A percentile compares a stretch with the other conserved stretches of the same genome.
phyloP scores from a whole-genome alignment of 2,329 filamentous ascomycete genomes.

The Fusarium buharicum region DNA sequence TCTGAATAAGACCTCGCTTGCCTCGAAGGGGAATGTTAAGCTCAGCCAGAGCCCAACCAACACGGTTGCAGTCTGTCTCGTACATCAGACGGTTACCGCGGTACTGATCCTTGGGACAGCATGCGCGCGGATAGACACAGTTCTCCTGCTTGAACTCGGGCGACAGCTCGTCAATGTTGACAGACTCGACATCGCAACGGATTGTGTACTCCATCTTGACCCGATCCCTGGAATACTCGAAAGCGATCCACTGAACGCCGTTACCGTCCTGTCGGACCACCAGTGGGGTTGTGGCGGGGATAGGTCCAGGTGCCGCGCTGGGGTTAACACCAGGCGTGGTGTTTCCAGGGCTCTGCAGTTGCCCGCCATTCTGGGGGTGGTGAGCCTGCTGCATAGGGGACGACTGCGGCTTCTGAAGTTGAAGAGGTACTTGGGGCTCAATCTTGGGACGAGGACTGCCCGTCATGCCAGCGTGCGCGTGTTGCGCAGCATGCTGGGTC shows the following conservation, averaged over 20 bases:
- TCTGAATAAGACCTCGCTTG: constrained; percentile 94
- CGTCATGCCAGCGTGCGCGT: constrained; percentile 65
- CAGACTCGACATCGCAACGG: constrained; percentile 95
- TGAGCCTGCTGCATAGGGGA: constrained; percentile 56
- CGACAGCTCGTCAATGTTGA: constrained; percentile 86
- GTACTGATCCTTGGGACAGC: constrained; percentile 95
- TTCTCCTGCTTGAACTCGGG: constrained; percentile 97
- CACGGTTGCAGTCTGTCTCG: constrained; percentile 98
- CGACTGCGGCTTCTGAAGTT: constrained; percentile 66
- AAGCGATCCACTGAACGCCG: constrained; percentile 98
- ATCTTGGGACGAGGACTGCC: constrained; percentile 72
- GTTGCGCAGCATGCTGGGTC: constrained; percentile 67
- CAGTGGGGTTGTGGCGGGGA: constrained; percentile 93
- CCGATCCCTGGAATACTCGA: constrained; percentile 95
- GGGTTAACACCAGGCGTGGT: constrained; percentile 73
- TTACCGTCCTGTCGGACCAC: constrained; percentile 96
- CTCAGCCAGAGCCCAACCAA: constrained; percentile 98
- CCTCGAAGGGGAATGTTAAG: constrained; percentile 90
- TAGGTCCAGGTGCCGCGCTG: constrained; percentile 93
- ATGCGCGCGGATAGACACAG: constrained; percentile 95
- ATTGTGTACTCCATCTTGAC: constrained; percentile 99
- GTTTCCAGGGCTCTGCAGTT: constrained; percentile 54
- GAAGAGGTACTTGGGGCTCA: constrained; percentile 69
- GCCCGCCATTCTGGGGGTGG: constrained; percentile 52
- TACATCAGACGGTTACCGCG: constrained; percentile 95